Evolutionary conservation across 2,329 filamentous ascomycete genomes (phyloP).

Genomic region (Chalara sp.): DNA sequence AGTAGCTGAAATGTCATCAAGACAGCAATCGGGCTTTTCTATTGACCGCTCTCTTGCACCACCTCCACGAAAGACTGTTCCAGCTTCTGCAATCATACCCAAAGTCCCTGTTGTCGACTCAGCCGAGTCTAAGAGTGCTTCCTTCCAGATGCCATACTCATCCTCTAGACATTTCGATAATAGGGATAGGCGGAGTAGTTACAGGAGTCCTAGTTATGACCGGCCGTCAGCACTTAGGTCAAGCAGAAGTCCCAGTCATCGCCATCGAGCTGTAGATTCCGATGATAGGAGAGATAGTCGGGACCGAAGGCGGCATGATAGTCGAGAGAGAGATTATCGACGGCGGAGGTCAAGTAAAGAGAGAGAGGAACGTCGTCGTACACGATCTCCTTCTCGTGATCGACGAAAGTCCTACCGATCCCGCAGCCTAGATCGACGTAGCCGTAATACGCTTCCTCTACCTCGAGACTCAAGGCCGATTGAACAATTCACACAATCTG

Average conservation of each 20-base stretch:
- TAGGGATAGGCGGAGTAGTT: slow-evolving; percentile 2
- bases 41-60: slow-evolving; percentile 27
- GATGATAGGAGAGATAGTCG: slow-evolving; percentile 18
- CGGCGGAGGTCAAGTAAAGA: neutral
- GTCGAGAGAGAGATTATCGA: slow-evolving; percentile 21
- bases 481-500: slow-evolving; percentile 46
- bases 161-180: too few species aligned
- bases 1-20: slow-evolving; percentile 16
- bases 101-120: slow-evolving; percentile 19
- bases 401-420: slow-evolving; percentile 19
- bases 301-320: slow-evolving; percentile 15
- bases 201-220: slow-evolving; percentile 19
- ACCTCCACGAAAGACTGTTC: slow-evolving; percentile 25
- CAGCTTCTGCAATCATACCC: slow-evolving; percentile 27
- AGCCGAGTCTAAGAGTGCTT: slow-evolving; percentile 16
- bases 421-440: slow-evolving; percentile 14
- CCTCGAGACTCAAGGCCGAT: neutral
- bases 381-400: slow-evolving; percentile 17
- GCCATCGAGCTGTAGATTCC: slow-evolving; percentile 10
- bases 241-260: slow-evolving; percentile 17
- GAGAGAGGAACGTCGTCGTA: slow-evolving; percentile 18
- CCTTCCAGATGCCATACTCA: slow-evolving; percentile 8
- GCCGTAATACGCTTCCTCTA: neutral
- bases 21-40: slow-evolving; percentile 27
- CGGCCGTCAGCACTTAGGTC: slow-evolving; percentile 17